Conservation (phyloP, 306 rosid species). For the Oxytropis ochrocephala region DNA sequence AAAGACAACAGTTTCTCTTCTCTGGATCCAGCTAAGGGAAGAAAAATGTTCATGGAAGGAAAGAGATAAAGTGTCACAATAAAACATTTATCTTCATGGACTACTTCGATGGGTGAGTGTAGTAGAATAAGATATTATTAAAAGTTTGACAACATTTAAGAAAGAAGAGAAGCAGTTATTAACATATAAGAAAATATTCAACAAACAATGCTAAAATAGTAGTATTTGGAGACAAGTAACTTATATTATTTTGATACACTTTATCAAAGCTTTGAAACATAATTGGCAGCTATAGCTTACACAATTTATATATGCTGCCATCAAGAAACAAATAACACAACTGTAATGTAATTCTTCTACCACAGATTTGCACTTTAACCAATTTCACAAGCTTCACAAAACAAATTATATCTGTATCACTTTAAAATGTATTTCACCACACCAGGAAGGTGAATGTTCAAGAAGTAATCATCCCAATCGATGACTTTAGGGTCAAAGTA, state of each 20-base stretch:
- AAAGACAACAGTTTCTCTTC: no score
- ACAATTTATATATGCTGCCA: background rate
- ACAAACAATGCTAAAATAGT: background rate
- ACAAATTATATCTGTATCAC: conserved; percentile 24
- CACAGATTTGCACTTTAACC: background rate
- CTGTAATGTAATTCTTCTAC: background rate
- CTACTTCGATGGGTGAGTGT: no score
- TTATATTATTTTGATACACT: conserved; percentile 12
- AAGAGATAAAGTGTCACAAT: no score
- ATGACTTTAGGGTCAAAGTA: conserved; percentile 65
- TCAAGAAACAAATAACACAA: conserved; percentile 5
- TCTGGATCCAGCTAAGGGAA: no score
- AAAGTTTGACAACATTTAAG: no score
- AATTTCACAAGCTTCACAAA: conserved; percentile 7
- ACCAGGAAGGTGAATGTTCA: conserved; percentile 62
- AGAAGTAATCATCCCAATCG: conserved; percentile 73
- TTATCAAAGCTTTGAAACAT: conserved; percentile 1
- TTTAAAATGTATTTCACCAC: conserved; percentile 58
- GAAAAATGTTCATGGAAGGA: no score
- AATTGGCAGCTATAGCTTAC: conserved; percentile 16
- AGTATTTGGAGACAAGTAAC: background rate
- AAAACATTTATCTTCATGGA: no score
- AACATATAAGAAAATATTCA: background rate
- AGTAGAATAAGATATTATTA: no score
- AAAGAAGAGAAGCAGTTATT: background rate